Evolutionary conservation across 1,139 yeast genomes (phyloP), one percentile per base, ranked within the genome.

Genomic region (Debaryomyces singareniensis): DNA sequence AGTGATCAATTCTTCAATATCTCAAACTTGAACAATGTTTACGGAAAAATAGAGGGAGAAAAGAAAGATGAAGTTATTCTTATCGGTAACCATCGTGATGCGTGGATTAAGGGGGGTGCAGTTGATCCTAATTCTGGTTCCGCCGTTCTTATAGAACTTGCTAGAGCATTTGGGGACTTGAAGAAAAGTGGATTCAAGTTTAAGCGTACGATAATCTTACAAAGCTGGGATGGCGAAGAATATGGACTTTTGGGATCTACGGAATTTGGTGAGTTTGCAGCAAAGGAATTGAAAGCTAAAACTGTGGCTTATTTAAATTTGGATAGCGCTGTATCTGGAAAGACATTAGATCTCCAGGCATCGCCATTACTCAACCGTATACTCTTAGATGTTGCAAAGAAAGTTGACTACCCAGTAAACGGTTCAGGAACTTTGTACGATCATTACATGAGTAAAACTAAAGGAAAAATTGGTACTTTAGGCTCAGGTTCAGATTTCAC

Each of bases 51-150:
- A 31, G 58, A 60, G 41, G 73, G 72, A 22, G 58, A 53, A 37
- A 58, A 47, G 27, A 45, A 48, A 21, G 53, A 61, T 33, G 72
- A 67, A 39, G 68, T 58, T 3, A 60, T 67, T 28, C 42, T 67
- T 16, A 55, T 67, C 40, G 73, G 73, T 20, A 67, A 67, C 47
- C 73, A 67, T 43, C 51, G 71, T 35, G 73, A 67, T 42, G 71
- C 72, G 3, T 67, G 73, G 73, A 77, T 82, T 36, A 65, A 63
- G 38, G 72, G 72, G 23, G 72, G 72, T 16, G 73, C 72, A 1
- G 69, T 70, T 7, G 73, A 67, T 38, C 72, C 73, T 7, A 63
- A 65, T 37, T 60, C 68, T 12, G 73, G 72, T 1, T 58, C 67
- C 20, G 64, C 72, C 3, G 55, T 53, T 3, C 49, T 67, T 29